Evolutionary conservation across 495 filamentous ascomycete genomes (phyloP), one percentile per base, ranked within the genome.

Genomic region (Margaritispora aquatica): DNA sequence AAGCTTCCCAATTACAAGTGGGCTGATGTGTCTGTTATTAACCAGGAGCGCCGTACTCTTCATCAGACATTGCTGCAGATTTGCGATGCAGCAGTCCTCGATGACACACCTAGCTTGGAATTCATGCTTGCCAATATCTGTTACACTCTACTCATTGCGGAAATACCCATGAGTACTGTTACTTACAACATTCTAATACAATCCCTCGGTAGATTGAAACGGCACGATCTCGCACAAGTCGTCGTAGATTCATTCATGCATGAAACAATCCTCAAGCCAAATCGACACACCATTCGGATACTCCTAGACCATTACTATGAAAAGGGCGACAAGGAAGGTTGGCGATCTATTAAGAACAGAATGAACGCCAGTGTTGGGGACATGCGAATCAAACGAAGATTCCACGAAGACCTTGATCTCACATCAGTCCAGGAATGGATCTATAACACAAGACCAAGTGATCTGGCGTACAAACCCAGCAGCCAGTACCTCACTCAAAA

Each of bases 111-210:
- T 2, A 52, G 54, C 13, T 50, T 68, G 20, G 66, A 68, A 22
- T 66, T 73, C 21, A 65, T 74, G 26, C 67, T 86, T 9, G 77
- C 75, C 2, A 84, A 82, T 63, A 78, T 92, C 24, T 88, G 83
- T 69, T 85, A 84, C 64, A 86, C 87, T 68, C 69, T 92, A 2
- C 74, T 89, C 13, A 70, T 79, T 2, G 81, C 77, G 3, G 60
- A 70, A 3, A 69, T 78, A 2, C 78, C 84, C 4, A 87, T 87
- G 1, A 77, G 76, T 53, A 74, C 86, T 17, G 65, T 78, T 29
- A 90, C 84, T 11, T 90, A 85, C 72, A 89, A 89, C 63, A 72
- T 77, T 27, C 73, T 92, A 23, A 78, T 92, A 19, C 63, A 73
- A 15, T 74, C 76, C 26, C 81, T 92, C 47, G 77, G 77, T 36